A percentile compares a stretch with the other conserved stretches of the same genome.
These are phyloP conservation scores for Trichoderma brevicompactum DNA, from an alignment of 2,329 filamentous ascomycete genomes.

Conservation along the genomic window DNA sequence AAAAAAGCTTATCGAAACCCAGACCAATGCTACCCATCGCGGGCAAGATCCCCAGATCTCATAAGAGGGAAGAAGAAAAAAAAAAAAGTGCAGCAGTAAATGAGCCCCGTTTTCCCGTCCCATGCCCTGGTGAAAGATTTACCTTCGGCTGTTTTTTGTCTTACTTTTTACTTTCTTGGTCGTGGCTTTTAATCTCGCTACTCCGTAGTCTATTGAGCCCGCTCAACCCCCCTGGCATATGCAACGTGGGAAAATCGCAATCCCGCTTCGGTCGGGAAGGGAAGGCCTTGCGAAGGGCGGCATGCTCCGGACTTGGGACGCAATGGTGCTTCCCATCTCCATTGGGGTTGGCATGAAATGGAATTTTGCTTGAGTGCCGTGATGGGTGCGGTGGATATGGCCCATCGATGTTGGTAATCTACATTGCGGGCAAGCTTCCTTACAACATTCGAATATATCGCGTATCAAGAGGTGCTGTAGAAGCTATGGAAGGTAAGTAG, in stretches of 20 bases:
- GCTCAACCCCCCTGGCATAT: not conserved
- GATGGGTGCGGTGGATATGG: not conserved
- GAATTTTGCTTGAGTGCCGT: not conserved
- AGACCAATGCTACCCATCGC: not conserved
- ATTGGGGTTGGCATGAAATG: not conserved
- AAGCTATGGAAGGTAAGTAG: not conserved
- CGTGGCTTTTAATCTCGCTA: conserved; percentile 10
- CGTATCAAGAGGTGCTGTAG: not conserved
- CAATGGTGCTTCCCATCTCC: no score
- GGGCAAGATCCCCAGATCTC: conserved; percentile 19
- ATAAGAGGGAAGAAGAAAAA: not conserved
- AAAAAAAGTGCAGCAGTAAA: no score
- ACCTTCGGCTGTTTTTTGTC: not conserved
- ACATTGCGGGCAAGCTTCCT: no score
- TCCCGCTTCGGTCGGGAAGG: not conserved
- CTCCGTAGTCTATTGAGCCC: conserved; percentile 4
- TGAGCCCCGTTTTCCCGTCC: not conserved
- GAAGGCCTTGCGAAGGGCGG: not conserved
- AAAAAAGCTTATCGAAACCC: conserved; percentile 9
- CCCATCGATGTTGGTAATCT: not conserved
- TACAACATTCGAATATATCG: no score
- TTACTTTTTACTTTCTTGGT: not conserved
- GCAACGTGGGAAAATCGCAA: not conserved
- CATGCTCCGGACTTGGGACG: not conserved
- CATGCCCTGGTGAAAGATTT: no score